Evolutionary conservation across 225 moss, liverwort and hornwort species (phyloP).

Genomic region (Marchantia polymorpha): DNA sequence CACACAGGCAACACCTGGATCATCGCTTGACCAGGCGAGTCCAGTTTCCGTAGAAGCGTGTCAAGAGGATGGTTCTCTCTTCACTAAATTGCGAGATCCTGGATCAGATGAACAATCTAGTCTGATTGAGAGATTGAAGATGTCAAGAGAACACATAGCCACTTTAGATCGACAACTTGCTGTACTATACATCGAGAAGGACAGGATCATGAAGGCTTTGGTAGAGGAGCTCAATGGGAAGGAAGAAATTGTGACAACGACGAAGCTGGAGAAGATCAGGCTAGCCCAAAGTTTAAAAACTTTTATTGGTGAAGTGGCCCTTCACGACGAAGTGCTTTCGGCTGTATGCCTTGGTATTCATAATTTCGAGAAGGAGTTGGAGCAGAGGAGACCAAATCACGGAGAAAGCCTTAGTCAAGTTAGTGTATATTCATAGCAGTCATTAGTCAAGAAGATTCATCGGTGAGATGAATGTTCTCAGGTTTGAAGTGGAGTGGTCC

Average conservation of each 20-base stretch:
- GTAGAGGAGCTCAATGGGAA: conserved; percentile 61
- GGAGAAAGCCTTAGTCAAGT: conserved; percentile 14
- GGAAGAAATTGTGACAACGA: conserved; percentile 42
- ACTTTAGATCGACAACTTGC: conserved; percentile 52
- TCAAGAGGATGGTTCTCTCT: conserved; percentile 23
- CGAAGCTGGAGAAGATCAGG: conserved; percentile 56
- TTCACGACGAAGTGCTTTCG: conserved; percentile 67
- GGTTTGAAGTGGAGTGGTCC: conserved; percentile 15
- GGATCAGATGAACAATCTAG: conserved; percentile 37
- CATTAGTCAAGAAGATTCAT: not conserved
- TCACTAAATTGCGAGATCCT: conserved; percentile 24
- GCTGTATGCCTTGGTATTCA: conserved; percentile 55
- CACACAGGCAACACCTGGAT: conserved; percentile 23
- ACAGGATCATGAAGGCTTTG: conserved; percentile 54
- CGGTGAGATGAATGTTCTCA: not conserved
- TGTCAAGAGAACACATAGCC: conserved; percentile 51
- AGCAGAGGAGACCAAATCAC: conserved; percentile 38
- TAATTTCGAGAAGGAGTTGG: conserved; percentile 71
- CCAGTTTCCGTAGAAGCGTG: conserved; percentile 28
- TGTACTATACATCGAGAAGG: conserved; percentile 42
- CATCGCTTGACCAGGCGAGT: conserved; percentile 25
- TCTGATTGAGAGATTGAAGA: conserved; percentile 53
- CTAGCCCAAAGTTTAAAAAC: conserved; percentile 62
- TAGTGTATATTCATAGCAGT: conserved; percentile 5
- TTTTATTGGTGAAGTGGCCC: conserved; percentile 58